Percentiles rank a stretch among this genome's conserved stretches.
Conservation (phyloP, 306 rosid genomes). For the Gynostemma pentaphyllum region DNA sequence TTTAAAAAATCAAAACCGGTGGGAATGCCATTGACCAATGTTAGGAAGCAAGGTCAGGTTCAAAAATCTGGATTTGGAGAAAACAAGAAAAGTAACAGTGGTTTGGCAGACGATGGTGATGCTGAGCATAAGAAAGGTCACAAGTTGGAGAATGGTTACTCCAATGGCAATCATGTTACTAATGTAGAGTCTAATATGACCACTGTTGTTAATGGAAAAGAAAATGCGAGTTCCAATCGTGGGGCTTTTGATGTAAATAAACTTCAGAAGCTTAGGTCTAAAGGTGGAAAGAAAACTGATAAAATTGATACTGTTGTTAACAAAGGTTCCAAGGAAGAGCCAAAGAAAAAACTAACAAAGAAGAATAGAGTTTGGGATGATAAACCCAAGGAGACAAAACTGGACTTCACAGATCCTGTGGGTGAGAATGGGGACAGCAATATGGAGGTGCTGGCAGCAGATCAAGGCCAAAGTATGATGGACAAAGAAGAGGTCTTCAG, state of each 20-base stretch:
- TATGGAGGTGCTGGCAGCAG: conserved; percentile 62
- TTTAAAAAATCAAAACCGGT: conserved; percentile 58
- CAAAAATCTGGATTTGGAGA: conserved; percentile 53
- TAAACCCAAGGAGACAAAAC: conserved; percentile 39
- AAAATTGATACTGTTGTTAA: conserved; percentile 42
- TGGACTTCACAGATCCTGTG: conserved; percentile 70
- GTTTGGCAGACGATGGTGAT: conserved; percentile 35
- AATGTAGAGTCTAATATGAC: conserved; percentile 36
- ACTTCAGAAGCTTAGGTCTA: conserved; percentile 70
- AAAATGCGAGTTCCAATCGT: conserved; percentile 51
- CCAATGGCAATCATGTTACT: conserved; percentile 41
- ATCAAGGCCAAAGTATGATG: conserved; percentile 97
- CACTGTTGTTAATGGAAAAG: conserved; percentile 44
- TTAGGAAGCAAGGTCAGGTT: conserved; percentile 53
- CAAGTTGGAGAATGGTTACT: conserved; percentile 55
- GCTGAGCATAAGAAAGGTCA: conserved; percentile 29
- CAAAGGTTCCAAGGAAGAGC: conserved; percentile 67
- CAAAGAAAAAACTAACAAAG: conserved; percentile 55
- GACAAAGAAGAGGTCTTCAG: conserved; percentile 84
- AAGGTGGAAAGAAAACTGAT: conserved; percentile 66
- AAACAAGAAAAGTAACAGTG: conserved; percentile 37
- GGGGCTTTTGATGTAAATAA: conserved; percentile 99
- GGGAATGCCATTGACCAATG: conserved; percentile 34
- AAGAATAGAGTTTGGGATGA: conserved; percentile 95
- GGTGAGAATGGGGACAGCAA: conserved; percentile 51